Conservation (phyloP, 129 eudicot genomes). For the Tagetes patula region DNA sequence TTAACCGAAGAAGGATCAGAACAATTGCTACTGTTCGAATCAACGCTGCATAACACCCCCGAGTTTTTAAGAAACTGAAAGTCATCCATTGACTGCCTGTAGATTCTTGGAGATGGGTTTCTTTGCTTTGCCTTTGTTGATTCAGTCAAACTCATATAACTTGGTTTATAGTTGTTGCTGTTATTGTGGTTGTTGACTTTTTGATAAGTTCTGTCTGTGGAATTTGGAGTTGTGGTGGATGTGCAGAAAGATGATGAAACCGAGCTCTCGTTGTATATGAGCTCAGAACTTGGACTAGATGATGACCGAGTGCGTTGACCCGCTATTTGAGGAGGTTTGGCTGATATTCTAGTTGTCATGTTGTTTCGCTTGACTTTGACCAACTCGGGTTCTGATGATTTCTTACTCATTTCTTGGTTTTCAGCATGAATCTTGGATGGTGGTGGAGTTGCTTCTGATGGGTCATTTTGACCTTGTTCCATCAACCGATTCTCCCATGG, state of each 20-base stretch:
- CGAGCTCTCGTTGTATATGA: constrained; percentile 62
- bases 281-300: constrained; percentile 85
- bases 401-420: constrained; percentile 27
- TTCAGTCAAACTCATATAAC: constrained; percentile 82
- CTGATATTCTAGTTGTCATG: constrained; percentile 55
- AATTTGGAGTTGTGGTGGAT: constrained; percentile 61
- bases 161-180: constrained; percentile 43
- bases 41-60: constrained; percentile 33
- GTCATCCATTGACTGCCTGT: constrained; percentile 70
- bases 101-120: constrained; percentile 48
- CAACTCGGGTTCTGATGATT: constrained; percentile 47
- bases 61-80: constrained; percentile 55
- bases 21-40: constrained; percentile 34
- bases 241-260: constrained; percentile 90
- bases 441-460: constrained; percentile 48
- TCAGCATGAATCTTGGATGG: constrained; percentile 38
- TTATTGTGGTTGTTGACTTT: constrained; percentile 24
- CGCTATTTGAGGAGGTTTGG: constrained; percentile 46
- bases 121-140: constrained; percentile 85
- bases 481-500: constrained; percentile 95
- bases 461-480: constrained; percentile 53
- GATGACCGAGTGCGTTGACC: constrained; percentile 56
- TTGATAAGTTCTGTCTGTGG: constrained; percentile 57
- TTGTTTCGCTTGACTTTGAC: constrained; percentile 67
- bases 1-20: constrained; percentile 52